Percentiles rank a stretch among this genome's conserved stretches.
phyloP scores from a whole-genome alignment of 2,329 filamentous ascomycete genomes.

The Penicillium griseofulvum region DNA sequence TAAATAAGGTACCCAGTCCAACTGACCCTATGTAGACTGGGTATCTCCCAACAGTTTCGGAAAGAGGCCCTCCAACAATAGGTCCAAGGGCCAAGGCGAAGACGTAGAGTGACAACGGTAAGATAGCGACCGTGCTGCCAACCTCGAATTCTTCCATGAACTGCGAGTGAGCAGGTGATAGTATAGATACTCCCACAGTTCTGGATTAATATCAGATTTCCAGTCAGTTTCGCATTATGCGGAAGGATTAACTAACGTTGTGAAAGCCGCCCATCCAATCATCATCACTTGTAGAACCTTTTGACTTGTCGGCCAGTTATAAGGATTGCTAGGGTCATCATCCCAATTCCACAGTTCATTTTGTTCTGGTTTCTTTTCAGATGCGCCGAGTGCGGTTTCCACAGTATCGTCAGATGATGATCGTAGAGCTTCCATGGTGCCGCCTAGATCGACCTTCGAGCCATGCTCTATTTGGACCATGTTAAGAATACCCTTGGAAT shows the following conservation, averaged over 20 bases:
- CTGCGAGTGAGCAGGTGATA: conserved; percentile 11
- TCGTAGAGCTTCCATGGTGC: background rate
- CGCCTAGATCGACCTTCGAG: background rate
- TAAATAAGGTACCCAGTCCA: conserved; percentile 15
- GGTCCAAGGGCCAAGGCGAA: conserved; percentile 20
- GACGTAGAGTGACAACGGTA: conserved; percentile 19
- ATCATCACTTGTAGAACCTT: conserved; percentile 14
- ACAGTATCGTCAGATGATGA: background rate
- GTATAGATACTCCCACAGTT: conserved; percentile 16
- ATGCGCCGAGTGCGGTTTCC: background rate
- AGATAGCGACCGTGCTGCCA: conserved; percentile 13
- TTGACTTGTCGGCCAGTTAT: conserved; percentile 14
- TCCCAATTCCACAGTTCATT: background rate
- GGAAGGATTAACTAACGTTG: conserved; percentile 7
- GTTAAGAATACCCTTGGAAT: background rate
- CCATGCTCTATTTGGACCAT: background rate
- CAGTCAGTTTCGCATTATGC: too few species aligned
- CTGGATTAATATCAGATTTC: conserved; percentile 2
- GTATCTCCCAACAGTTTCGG: conserved; percentile 24
- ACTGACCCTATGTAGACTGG: conserved; percentile 19
- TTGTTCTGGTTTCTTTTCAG: background rate
- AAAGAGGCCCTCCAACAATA: conserved; percentile 23
- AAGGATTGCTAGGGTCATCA: conserved; percentile 12
- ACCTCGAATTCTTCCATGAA: conserved; percentile 19
- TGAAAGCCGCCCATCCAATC: conserved; percentile 17